Evolutionary conservation across 176 grass and related monocot genomes (phyloP), one percentile per base, ranked within the genome.

Genomic region (Carex pumila): DNA sequence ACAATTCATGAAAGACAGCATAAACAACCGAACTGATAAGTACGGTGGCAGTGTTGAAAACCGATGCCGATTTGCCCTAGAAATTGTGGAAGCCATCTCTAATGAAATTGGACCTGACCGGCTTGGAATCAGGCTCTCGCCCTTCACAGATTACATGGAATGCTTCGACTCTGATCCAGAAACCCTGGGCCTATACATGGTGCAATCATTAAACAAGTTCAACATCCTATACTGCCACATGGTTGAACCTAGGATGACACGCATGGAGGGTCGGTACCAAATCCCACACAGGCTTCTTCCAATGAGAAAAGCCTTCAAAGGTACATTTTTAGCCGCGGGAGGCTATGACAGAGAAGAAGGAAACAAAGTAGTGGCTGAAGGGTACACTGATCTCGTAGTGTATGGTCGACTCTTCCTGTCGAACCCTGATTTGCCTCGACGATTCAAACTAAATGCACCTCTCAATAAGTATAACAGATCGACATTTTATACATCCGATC

Each of bases 1-100:
- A 65, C 86, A 93, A 73, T 93, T 93, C 67, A 83, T 93, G 73
- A 93, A 93, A 82, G 91, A 90, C 60, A 87, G 82, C 54, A 71
- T 81, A 30, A 92, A 92, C 25, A 84, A 89, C 54, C 85, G 87
- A n/a, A 70, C 30, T 41, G 91, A 93, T 19, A 47, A 90, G 45
- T 93, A 90, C 9, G 88, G 88, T 8, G 91, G 88, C 0, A 55
- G 53, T 22, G 30, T 93, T 1, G 60, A 86, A 4, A 88, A 88
- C 39, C 74, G 83, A 3, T 88, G 91, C 37, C 88, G 84, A 17
- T 93, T 93, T 55, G 88, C 91, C 9, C 25, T 93, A 3, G 86
- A 90, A 69, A 41, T 90, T 7, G 80, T 90, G 6, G 60, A 75
- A 15, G 84, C 84, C 32, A 65, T 89, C 1, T 81, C 8, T 62